phyloP scores from a whole-genome alignment of 2,329 filamentous ascomycete species.

The Bipolaris bicolor region DNA sequence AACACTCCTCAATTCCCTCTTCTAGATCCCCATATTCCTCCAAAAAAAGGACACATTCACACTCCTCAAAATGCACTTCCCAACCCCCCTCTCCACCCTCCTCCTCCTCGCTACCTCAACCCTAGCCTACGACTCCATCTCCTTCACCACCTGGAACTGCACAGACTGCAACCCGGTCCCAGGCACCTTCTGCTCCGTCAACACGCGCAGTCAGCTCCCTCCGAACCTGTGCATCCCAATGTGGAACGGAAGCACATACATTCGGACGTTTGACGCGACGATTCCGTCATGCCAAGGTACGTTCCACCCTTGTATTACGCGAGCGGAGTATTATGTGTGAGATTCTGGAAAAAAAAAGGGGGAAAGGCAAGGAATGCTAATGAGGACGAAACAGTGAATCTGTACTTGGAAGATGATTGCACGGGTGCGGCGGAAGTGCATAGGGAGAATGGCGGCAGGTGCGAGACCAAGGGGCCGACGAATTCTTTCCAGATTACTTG shows the following conservation, averaged over 20 bases:
- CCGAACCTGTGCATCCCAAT: background rate
- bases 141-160: slow-evolving; percentile 9
- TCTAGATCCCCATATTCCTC: background rate
- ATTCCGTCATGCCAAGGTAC: slow-evolving; percentile 1
- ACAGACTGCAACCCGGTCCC: background rate
- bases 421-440: background rate
- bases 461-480: background rate
- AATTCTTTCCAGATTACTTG: slow-evolving; percentile 6
- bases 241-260: slow-evolving; percentile 1
- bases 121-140: background rate
- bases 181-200: slow-evolving; percentile 4
- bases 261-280: background rate
- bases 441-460: background rate
- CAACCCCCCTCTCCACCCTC: background rate
- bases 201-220: background rate
- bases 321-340: too few species aligned
- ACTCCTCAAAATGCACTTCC: background rate
- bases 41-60: too few species aligned
- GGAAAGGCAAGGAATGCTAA: too few species aligned
- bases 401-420: background rate
- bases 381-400: background rate
- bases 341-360: background rate
- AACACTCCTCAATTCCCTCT: too few species aligned
- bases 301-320: background rate
- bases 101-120: background rate